Percentiles rank a stretch among this genome's conserved stretches.
Evolutionary conservation across 441 rosid species (phyloP).

Genomic region (Euphorbia celastroides): DNA sequence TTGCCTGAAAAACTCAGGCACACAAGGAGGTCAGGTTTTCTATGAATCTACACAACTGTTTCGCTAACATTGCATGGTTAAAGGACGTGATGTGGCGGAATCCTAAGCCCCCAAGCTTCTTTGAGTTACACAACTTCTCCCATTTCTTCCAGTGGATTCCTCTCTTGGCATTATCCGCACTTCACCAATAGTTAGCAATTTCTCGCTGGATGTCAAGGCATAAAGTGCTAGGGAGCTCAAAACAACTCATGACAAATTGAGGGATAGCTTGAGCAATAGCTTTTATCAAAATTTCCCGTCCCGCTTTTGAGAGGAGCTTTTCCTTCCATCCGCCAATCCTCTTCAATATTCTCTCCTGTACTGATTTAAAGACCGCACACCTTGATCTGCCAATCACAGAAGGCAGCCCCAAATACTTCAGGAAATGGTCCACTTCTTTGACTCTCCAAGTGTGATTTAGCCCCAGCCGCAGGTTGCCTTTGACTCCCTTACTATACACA

Average conservation of each 20-base stretch:
- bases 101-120: background rate
- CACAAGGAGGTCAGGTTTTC: background rate
- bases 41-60: background rate
- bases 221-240: background rate
- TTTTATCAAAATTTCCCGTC: background rate
- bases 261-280: background rate
- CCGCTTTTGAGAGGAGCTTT: background rate
- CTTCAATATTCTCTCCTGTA: background rate
- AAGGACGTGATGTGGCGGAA: background rate
- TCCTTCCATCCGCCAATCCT: background rate
- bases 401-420: background rate
- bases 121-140: background rate
- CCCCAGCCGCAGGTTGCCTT: too few species aligned
- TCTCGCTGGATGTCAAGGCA: background rate
- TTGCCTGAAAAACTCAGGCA: background rate
- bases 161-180: background rate
- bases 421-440: background rate
- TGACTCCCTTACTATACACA: background rate
- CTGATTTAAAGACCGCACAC: background rate
- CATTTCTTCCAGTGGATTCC: background rate
- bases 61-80: background rate
- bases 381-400: background rate
- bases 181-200: background rate
- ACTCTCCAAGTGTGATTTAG: background rate
- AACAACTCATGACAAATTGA: background rate